Percentiles rank a stretch among this genome's conserved stretches.
Conservation (phyloP, 257 asterid species). For the Craterostigma plantagineum region DNA sequence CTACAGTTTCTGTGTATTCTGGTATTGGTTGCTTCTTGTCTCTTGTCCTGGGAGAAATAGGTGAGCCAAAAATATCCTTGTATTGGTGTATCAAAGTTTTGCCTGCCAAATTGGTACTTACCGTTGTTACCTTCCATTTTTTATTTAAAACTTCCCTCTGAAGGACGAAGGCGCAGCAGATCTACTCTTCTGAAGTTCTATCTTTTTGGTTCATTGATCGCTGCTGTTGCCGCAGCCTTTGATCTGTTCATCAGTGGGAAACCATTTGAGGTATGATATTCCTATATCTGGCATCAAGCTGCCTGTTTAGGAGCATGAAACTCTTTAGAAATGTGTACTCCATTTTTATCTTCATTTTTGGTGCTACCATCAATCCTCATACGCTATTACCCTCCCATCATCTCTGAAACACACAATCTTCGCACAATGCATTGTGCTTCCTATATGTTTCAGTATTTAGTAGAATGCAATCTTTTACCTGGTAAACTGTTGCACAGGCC, state of each 20-base stretch:
- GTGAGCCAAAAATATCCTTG: slow-evolving; percentile 13
- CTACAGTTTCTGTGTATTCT: slow-evolving; percentile 22
- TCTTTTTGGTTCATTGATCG: slow-evolving; percentile 41
- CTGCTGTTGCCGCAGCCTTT: slow-evolving; percentile 24
- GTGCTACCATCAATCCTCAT: no score
- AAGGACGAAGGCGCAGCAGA: slow-evolving; percentile 68
- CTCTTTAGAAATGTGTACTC: no score
- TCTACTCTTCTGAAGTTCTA: slow-evolving; percentile 40
- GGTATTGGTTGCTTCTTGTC: slow-evolving; percentile 30
- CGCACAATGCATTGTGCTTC: background rate
- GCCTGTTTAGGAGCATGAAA: no score
- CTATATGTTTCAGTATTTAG: background rate
- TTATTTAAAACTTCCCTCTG: slow-evolving; percentile 9
- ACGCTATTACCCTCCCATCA: no score
- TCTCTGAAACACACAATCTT: no score
- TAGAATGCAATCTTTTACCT: no score
- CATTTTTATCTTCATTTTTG: no score
- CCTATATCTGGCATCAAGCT: no score
- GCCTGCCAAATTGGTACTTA: background rate
- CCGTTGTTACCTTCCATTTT: background rate
- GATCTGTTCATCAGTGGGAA: slow-evolving; percentile 20
- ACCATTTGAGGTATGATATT: slow-evolving; percentile 40
- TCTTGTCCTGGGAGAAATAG: slow-evolving; percentile 57
- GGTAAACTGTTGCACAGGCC: slow-evolving; percentile 18
- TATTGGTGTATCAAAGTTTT: background rate